Evolutionary conservation across 2,329 filamentous ascomycete species (phyloP).

Genomic region (Pezicula rhizophila): DNA sequence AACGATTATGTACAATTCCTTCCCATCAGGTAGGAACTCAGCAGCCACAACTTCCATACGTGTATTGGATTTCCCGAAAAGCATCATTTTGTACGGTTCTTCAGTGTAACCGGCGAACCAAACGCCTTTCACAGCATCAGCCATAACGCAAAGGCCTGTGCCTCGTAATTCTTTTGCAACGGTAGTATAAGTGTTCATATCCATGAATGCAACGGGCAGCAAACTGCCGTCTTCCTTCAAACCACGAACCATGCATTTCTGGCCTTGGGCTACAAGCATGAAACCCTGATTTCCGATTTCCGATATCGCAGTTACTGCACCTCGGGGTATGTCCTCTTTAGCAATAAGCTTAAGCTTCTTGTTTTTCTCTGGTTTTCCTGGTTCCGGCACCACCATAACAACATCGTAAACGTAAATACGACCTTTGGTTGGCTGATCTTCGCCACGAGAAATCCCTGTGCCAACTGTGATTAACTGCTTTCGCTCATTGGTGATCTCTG

Average conservation of each 20-base stretch:
- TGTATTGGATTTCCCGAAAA: conserved; percentile 82
- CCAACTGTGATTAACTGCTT: conserved; percentile 78
- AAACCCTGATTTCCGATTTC: conserved; percentile 83
- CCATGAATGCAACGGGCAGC: conserved; percentile 91
- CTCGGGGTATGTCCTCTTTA: conserved; percentile 85
- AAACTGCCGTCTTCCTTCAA: conserved; percentile 92
- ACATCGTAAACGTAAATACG: conserved; percentile 88
- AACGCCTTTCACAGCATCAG: conserved; percentile 85
- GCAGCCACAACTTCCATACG: conserved; percentile 73
- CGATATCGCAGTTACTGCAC: conserved; percentile 81
- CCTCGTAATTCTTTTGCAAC: conserved; percentile 77
- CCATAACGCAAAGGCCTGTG: conserved; percentile 80
- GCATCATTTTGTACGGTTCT: conserved; percentile 90
- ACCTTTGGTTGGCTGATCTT: conserved; percentile 82
- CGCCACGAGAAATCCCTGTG: conserved; percentile 78
- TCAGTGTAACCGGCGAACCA: conserved; percentile 97
- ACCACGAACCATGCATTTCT: conserved; percentile 95
- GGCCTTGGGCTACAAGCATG: conserved; percentile 84
- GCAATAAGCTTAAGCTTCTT: conserved; percentile 79
- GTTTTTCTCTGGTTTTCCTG: conserved; percentile 77
- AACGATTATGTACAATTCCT: conserved; percentile 75
- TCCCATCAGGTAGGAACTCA: conserved; percentile 83
- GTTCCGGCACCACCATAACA: conserved; percentile 85
- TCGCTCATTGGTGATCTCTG: conserved; percentile 83
- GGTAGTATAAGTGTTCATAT: conserved; percentile 91